Evolutionary conservation across 2,329 filamentous ascomycete species (phyloP), one percentile per base, ranked within the genome.

Genomic region (Ilyonectria robusta): DNA sequence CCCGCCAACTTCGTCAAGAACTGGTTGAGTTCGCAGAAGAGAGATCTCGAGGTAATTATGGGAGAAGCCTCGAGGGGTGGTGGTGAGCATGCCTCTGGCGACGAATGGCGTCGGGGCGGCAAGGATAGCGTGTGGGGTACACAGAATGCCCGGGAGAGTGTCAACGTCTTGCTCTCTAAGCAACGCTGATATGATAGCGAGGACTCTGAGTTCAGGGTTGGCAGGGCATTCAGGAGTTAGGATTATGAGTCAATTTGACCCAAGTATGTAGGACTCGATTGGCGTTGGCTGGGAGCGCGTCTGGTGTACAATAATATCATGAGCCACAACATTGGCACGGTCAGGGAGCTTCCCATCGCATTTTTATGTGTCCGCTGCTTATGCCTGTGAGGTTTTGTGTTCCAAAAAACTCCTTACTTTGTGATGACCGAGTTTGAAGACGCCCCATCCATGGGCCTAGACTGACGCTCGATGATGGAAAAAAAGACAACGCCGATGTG

Each of bases 11-110:
- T 98, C 76, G 87, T 98, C 67, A 91, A 89, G 70, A 90, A 93
- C 76, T 99, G 96, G 96, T 86, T 97, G 59, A 94, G 91, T 76
- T 95, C 92, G 17, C 96, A 99, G 84, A 94, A 94, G 82, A 88
- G 95, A 55, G 95, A 98, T 79, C 85, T 98, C 40, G 94, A 97
- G 77, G 90, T 96, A 7, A 92, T 98, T 54, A 87, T 96, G 69
- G 95, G 94, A 65, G 95, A 98, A 81, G 90, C 91, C 2, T 88
- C 89, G 58, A 87, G 91, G 61, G 84, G 93, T 82, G 84, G 87
- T 40, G 84, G 86, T 51, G 87, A 89, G 70, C 82, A 87, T 68
- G 82, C 84, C 2, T 81, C 81, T 2, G 87, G 87, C 4, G 89
- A 91, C 71, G 92, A 94, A 79, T 95, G 92, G 91, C 87, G 92